phyloP scores from a whole-genome alignment of 2,329 filamentous ascomycete genomes.

The Ramichloridium luteum region DNA sequence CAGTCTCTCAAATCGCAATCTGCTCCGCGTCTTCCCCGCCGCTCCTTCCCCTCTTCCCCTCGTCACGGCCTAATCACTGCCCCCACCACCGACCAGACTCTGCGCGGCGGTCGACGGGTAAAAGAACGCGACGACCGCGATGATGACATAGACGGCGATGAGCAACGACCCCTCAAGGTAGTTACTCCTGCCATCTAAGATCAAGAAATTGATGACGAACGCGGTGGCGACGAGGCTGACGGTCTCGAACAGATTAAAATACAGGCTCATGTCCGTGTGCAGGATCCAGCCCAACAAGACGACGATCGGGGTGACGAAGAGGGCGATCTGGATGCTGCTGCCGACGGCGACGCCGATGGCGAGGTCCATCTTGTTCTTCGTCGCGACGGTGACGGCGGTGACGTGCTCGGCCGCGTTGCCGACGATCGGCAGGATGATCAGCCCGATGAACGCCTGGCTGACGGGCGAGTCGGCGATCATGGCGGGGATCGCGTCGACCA shows the following conservation, averaged over 20 bases:
- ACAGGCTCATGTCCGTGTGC: conserved; percentile 55
- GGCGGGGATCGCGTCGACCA: conserved; percentile 60
- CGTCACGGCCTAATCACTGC: neutral
- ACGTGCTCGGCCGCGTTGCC: conserved; percentile 74
- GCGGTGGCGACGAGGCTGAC: conserved; percentile 71
- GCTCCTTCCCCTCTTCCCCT: too few relatives aligned
- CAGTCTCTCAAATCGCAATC: too few relatives aligned
- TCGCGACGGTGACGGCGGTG: conserved; percentile 65
- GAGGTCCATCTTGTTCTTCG: conserved; percentile 77
- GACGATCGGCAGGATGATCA: conserved; percentile 73
- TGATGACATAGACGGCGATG: conserved; percentile 68
- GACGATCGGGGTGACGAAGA: conserved; percentile 66
- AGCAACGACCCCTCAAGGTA: conserved; percentile 68
- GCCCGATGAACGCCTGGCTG: conserved; percentile 63
- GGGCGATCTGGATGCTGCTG: conserved; percentile 67
- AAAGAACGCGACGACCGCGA: conserved; percentile 46
- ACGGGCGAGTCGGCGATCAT: conserved; percentile 49
- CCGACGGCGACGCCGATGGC: conserved; percentile 71
- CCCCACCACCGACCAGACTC: conserved; percentile 31
- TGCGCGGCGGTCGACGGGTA: conserved; percentile 33
- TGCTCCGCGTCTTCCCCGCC: too few relatives aligned
- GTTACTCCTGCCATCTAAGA: conserved; percentile 70
- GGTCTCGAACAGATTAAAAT: conserved; percentile 50
- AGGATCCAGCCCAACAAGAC: conserved; percentile 71
- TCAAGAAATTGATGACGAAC: conserved; percentile 75